Conservation (phyloP, 306 rosid species). For the Cicer judaicum region DNA sequence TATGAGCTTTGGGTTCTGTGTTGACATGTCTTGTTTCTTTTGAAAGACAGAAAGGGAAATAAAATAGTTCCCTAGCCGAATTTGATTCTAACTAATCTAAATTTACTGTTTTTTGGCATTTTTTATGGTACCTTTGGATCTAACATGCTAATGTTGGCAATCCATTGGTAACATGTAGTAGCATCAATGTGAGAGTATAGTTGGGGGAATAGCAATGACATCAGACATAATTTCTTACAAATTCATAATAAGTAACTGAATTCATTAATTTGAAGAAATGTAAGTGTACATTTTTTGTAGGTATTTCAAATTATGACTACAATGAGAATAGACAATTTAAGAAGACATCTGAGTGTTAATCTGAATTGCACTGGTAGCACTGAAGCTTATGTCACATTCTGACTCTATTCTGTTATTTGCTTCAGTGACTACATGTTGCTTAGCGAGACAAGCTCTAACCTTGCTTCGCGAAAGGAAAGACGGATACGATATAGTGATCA, state of each 20-base stretch:
- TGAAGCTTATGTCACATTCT: neutral
- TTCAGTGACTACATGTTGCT: slow-evolving; percentile 90
- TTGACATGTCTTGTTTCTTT: slow-evolving; percentile 17
- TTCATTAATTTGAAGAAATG: slow-evolving; percentile 6
- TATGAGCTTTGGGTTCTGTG: slow-evolving; percentile 25
- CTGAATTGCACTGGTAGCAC: no score
- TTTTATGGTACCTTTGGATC: slow-evolving; percentile 29
- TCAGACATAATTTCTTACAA: slow-evolving; percentile 29
- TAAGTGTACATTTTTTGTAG: neutral
- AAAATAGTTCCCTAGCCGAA: slow-evolving; percentile 14
- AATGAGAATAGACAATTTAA: no score
- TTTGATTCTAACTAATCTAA: slow-evolving; percentile 38
- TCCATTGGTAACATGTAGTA: slow-evolving; percentile 30
- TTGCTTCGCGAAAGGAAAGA: slow-evolving; percentile 89
- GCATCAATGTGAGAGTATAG: slow-evolving; percentile 28
- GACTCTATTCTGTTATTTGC: slow-evolving; percentile 32
- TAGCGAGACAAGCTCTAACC: slow-evolving; percentile 82
- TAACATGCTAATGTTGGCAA: slow-evolving; percentile 20
- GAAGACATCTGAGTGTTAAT: no score
- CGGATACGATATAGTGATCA: slow-evolving; percentile 90
- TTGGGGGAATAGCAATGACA: slow-evolving; percentile 24
- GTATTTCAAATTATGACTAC: neutral
- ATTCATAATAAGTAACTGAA: slow-evolving; percentile 6
- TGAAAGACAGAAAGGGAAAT: neutral
- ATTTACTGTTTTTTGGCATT: slow-evolving; percentile 22